Percentiles rank a stretch among this genome's conserved stretches.
Evolutionary conservation across 2,329 filamentous ascomycete species (phyloP).

Genomic region (Clonostachys rhizophaga): DNA sequence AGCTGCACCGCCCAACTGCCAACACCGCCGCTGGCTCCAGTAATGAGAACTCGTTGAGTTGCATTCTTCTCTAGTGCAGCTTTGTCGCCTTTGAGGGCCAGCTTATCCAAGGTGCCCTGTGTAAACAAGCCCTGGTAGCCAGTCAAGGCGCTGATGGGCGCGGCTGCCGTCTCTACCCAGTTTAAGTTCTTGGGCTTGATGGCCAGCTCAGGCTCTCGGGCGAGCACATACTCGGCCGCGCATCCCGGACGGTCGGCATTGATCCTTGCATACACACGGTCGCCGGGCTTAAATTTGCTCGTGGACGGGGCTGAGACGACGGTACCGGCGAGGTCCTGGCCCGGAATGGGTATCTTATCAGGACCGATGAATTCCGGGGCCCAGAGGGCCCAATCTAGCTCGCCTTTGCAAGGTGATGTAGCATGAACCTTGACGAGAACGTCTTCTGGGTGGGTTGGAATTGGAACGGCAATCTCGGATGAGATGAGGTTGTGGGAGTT

Average conservation of each 20-base stretch:
- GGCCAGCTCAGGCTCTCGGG: conserved; percentile 21
- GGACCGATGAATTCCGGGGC: conserved; percentile 10
- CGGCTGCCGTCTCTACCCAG: conserved; percentile 26
- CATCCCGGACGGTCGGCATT: conserved; percentile 16
- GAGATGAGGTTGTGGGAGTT: background rate
- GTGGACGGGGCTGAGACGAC: conserved; percentile 19
- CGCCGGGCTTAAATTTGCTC: conserved; percentile 18
- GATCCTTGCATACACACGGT: conserved; percentile 25
- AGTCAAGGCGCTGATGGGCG: conserved; percentile 31
- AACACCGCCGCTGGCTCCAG: conserved; percentile 30
- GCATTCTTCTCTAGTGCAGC: conserved; percentile 16
- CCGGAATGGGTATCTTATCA: conserved; percentile 16
- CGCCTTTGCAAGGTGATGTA: conserved; percentile 21
- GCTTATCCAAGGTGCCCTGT: conserved; percentile 20
- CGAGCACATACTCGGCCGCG: conserved; percentile 24
- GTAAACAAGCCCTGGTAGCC: conserved; percentile 32
- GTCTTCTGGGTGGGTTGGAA: conserved; percentile 12
- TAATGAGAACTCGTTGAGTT: conserved; percentile 25
- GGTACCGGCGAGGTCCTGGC: conserved; percentile 29
- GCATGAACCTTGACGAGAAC: conserved; percentile 23
- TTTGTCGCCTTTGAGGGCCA: conserved; percentile 17
- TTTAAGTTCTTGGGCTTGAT: conserved; percentile 20
- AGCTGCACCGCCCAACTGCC: conserved; percentile 33
- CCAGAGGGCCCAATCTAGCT: conserved; percentile 20
- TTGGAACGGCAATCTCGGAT: conserved; percentile 6